Evolutionary conservation across 75 land plant genomes (phyloP).

Genomic region (Cunninghamia lanceolata): DNA sequence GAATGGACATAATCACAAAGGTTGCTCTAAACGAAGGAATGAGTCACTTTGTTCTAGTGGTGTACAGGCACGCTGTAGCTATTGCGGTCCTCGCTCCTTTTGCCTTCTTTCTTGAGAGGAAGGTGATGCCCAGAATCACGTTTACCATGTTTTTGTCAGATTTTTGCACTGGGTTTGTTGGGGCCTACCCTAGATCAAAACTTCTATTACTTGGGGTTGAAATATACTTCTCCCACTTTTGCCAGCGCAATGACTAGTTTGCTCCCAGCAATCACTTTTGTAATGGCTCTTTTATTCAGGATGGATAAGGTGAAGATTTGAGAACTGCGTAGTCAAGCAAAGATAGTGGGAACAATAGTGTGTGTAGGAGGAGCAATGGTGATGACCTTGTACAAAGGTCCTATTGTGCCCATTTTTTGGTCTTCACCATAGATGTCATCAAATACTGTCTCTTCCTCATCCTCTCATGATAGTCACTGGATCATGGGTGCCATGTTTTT

Average conservation of each 20-base stretch:
- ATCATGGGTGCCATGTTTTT: conserved; percentile 33
- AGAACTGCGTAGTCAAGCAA: too few relatives aligned
- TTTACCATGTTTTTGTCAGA: conserved; percentile 18
- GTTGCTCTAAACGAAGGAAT: conserved; percentile 44
- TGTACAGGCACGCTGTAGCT: conserved; percentile 58
- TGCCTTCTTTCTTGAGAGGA: conserved; percentile 57
- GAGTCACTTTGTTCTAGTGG: conserved; percentile 46
- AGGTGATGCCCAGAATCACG: conserved; percentile 18
- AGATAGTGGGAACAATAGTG: too few relatives aligned
- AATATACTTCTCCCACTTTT: too few relatives aligned
- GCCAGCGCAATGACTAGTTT: too few relatives aligned
- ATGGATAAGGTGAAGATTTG: conserved; percentile 27
- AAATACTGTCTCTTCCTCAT: neutral
- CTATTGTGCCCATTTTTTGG: too few relatives aligned
- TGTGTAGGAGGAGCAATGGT: too few relatives aligned
- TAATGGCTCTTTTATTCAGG: conserved; percentile 46
- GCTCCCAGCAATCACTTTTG: conserved; percentile 43
- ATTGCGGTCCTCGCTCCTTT: conserved; percentile 53
- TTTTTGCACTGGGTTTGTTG: conserved; percentile 16
- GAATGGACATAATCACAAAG: conserved; percentile 43
- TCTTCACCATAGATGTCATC: too few relatives aligned
- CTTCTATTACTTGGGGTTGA: too few relatives aligned
- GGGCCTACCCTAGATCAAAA: too few relatives aligned
- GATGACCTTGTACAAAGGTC: too few relatives aligned
- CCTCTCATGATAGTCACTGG: conserved; percentile 16